phyloP scores from a whole-genome alignment of 1,284 basidiomycete species.

The Naganishia albida region DNA sequence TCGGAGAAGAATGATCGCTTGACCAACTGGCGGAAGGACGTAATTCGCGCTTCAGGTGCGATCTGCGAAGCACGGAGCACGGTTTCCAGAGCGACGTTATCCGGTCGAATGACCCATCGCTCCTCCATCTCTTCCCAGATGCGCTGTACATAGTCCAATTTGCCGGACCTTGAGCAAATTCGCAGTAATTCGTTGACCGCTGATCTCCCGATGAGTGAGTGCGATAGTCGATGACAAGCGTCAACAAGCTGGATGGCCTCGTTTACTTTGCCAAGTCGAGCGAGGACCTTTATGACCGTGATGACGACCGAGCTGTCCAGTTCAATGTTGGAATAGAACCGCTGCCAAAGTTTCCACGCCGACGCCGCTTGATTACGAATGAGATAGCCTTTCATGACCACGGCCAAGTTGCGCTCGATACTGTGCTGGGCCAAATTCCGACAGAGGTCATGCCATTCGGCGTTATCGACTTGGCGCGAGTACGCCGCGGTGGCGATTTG shows the following conservation, averaged over 20 bases:
- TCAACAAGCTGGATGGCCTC: constrained; percentile 25
- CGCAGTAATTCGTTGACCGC: constrained; percentile 17
- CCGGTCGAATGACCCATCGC: constrained; percentile 19
- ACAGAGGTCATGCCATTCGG: constrained; percentile 20
- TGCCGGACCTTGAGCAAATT: constrained; percentile 9
- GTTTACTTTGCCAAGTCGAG: constrained; percentile 8
- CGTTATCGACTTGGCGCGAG: neutral
- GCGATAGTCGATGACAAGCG: constrained; percentile 14
- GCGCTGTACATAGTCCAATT: constrained; percentile 18
- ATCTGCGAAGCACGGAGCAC: constrained; percentile 4
- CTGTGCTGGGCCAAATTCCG: neutral
- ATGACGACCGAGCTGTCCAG: constrained; percentile 8
- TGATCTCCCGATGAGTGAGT: constrained; percentile 4
- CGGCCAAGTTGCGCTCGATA: neutral
- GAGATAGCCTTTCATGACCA: constrained; percentile 20
- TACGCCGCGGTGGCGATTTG: constrained; percentile 6
- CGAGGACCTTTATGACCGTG: constrained; percentile 25
- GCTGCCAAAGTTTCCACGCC: constrained; percentile 25
- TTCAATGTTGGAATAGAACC: constrained; percentile 1
- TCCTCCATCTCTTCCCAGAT: constrained; percentile 23
- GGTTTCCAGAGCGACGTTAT: constrained; percentile 2
- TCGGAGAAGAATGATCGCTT: constrained; percentile 25
- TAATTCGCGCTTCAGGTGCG: constrained; percentile 1
- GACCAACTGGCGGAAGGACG: constrained; percentile 18
- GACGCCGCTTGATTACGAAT: neutral